phyloP scores from a whole-genome alignment of 2,329 filamentous ascomycete species.

The Chaetomium olivaceum region DNA sequence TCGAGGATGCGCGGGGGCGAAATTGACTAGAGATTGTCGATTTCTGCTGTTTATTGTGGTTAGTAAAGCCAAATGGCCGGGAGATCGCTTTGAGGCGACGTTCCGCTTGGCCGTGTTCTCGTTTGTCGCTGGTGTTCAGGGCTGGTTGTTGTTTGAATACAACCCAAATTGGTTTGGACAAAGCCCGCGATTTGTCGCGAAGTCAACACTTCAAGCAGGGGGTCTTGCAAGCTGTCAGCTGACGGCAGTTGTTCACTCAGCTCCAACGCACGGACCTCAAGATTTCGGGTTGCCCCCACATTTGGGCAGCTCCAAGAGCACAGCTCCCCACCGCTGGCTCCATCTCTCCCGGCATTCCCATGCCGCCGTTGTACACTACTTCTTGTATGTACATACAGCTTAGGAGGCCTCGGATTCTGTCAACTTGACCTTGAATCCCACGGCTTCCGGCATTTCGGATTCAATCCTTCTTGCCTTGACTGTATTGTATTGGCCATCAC shows the following conservation, averaged over 20 bases:
- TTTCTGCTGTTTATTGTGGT: conserved; percentile 28
- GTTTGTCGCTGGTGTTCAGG: conserved; percentile 10
- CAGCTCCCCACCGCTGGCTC: conserved; percentile 2
- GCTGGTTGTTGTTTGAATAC: background rate
- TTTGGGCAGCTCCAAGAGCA: background rate
- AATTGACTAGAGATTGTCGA: background rate
- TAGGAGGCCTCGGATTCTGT: background rate
- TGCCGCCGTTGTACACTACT: background rate
- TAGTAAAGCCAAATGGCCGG: conserved; percentile 37
- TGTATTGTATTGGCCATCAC: background rate
- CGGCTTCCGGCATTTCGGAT: conserved; percentile 1
- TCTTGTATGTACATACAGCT: too few species aligned
- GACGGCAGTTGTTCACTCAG: background rate
- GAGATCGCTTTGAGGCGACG: conserved; percentile 28
- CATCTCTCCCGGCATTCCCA: background rate
- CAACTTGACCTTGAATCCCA: background rate
- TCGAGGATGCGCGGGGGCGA: background rate
- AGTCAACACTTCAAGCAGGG: conserved; percentile 29
- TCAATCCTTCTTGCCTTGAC: background rate
- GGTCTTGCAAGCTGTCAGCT: background rate
- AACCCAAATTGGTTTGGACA: background rate
- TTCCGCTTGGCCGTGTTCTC: conserved; percentile 12
- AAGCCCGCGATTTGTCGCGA: conserved; percentile 21
- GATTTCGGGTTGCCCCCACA: background rate
- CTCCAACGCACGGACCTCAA: background rate